Percentiles rank a stretch among this genome's conserved stretches.
These are phyloP conservation scores for Cymbidium sinense DNA, from an alignment of 106 monocot genomes.

Conservation along the genomic window DNA sequence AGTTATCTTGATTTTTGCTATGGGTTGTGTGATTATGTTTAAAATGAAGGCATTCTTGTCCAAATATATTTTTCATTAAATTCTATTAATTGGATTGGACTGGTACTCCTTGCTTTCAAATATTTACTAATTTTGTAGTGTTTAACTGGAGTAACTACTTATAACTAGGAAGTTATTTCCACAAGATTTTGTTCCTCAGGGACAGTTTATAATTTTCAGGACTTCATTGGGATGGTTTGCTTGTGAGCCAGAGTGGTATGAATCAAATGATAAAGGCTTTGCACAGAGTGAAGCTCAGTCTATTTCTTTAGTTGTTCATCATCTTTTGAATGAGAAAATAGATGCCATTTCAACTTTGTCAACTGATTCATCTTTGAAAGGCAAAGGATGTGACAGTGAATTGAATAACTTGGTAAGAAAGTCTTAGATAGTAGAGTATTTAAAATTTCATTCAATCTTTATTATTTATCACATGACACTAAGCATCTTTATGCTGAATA, in stretches of 20 bases:
- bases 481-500: not conserved
- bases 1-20: not conserved
- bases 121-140: not conserved
- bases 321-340: constrained; percentile 52
- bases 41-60: not conserved
- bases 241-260: constrained; percentile 85
- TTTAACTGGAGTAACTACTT: not conserved
- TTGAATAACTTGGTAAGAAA: constrained; percentile 41
- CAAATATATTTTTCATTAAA: not conserved
- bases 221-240: constrained; percentile 96
- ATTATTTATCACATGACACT: not conserved
- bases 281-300: constrained; percentile 94
- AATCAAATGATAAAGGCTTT: constrained; percentile 71
- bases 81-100: not conserved
- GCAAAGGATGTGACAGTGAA: constrained; percentile 43
- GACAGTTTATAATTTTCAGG: constrained; percentile 32
- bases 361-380: constrained; percentile 51
- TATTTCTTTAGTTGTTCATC: constrained; percentile 77
- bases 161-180: not conserved
- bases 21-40: not conserved
- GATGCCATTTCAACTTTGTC: constrained; percentile 24
- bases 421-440: not conserved
- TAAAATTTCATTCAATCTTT: not conserved
- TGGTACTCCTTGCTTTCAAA: not conserved
- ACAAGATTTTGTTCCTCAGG: not conserved